Evolutionary conservation across 495 filamentous ascomycete genomes (phyloP), one percentile per base, ranked within the genome.

Genomic region (Xylaria castorea): DNA sequence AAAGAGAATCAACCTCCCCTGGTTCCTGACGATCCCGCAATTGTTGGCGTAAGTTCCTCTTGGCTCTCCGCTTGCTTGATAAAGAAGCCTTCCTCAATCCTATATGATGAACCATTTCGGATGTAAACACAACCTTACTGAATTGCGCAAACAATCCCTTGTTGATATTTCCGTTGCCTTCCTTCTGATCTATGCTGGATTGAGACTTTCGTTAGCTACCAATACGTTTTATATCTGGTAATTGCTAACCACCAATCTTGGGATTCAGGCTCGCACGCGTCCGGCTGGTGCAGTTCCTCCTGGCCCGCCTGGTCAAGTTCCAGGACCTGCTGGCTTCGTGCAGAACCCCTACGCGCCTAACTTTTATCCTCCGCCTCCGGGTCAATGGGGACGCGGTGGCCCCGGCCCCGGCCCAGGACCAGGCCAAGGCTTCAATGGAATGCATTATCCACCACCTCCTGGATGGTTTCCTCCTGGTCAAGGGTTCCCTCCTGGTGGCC

Each of bases 121-220:
- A 94, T 94, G 91, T 92, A 88, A 93, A 92, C 86, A 77, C 82
- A 85, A 81, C 82, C 87, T 87, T 90, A 91, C 90, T 94, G 90
- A 93, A 85, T 79, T 82, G 93, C 93, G 92, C 93, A 97, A 96
- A 91, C 91, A 84, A 82, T 76, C 73, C 85, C 87, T 81, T 97
- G 94, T 95, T 89, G 94, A 97, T 83, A 91, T 93, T 92, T 97
- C 94, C 95, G 94, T 97, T 98, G 95, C 94, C 94, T 97, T 98
- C 95, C 94, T 97, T 97, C 94, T 98, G 94, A 94, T 85, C 73
- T 66, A 81, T 51, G 48, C 72, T 74, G 70, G 50, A 27, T 60
- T 53, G 53, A 69, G 38, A 42, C 44, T 27, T 60, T 32, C 42
- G 3, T 72, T 20, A 5, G 18, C 42, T 75, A 71, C 79, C 81